These are phyloP conservation scores for Mycena sanguinolenta DNA, from an alignment of 768 basidiomycete genomes.

Conservation along the genomic window DNA sequence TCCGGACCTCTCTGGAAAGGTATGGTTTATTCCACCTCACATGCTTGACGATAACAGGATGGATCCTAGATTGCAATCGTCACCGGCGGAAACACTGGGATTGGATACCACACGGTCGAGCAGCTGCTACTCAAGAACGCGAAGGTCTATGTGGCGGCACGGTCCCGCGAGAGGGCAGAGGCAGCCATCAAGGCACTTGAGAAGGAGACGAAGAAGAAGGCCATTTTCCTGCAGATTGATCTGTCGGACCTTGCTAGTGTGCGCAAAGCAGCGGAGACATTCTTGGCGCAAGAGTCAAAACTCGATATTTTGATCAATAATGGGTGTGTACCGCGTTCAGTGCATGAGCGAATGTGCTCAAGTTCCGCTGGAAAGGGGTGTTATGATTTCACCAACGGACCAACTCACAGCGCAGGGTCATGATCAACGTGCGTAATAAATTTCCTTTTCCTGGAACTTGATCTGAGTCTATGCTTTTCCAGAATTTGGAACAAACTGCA, in stretches of 20 bases:
- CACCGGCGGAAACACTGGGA: slow-evolving; percentile 54
- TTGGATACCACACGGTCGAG: slow-evolving; percentile 58
- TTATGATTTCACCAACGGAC: slow-evolving; percentile 41
- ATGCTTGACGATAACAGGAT: neutral
- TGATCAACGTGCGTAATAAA: slow-evolving; percentile 12
- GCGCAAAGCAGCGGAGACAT: slow-evolving; percentile 43
- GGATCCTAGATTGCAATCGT: slow-evolving; percentile 47
- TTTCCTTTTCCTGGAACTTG: too few species aligned
- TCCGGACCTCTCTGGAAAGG: neutral
- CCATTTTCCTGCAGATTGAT: slow-evolving; percentile 41
- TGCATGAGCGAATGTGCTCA: too few species aligned
- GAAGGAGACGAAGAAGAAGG: slow-evolving; percentile 42
- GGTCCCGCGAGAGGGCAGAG: slow-evolving; percentile 31
- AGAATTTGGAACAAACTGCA: slow-evolving; percentile 34
- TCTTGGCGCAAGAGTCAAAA: slow-evolving; percentile 32
- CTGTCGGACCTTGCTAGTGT: slow-evolving; percentile 44
- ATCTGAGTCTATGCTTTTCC: too few species aligned
- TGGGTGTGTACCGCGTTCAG: slow-evolving; percentile 34
- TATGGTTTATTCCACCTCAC: neutral
- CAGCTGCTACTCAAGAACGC: slow-evolving; percentile 44
- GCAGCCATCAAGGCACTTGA: slow-evolving; percentile 43
- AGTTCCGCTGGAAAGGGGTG: slow-evolving; percentile 31
- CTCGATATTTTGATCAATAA: slow-evolving; percentile 44
- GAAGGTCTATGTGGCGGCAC: slow-evolving; percentile 45
- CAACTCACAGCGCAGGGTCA: slow-evolving; percentile 38